A percentile compares a stretch with the other conserved stretches of the same genome.
These are phyloP conservation scores for Ceratobasidium sp. DNA, from an alignment of 1,284 basidiomycete species.

Conservation along the genomic window DNA sequence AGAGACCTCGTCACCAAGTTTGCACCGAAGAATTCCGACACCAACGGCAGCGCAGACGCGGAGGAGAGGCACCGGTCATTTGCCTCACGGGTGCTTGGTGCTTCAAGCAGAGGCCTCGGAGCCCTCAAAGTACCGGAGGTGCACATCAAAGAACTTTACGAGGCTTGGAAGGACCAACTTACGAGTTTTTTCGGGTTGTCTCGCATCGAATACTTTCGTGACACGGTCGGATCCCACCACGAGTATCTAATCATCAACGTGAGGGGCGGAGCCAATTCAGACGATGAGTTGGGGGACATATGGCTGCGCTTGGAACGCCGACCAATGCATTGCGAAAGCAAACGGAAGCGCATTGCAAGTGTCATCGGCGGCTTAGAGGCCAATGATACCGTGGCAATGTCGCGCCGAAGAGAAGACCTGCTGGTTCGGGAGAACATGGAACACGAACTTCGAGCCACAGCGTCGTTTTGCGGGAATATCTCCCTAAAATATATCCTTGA, in stretches of 20 bases:
- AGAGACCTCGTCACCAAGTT: background rate
- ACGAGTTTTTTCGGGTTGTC: background rate
- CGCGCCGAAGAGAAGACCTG: background rate
- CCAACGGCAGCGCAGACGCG: no score
- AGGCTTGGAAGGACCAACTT: background rate
- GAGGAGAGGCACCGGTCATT: background rate
- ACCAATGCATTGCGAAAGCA: background rate
- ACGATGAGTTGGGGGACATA: background rate
- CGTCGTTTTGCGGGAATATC: background rate
- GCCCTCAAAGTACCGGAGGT: slow-evolving; percentile 7
- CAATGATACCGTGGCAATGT: slow-evolving; percentile 8
- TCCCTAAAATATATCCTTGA: slow-evolving; percentile 3
- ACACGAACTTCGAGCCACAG: background rate
- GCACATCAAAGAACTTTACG: background rate
- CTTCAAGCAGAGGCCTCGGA: background rate
- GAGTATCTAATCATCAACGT: slow-evolving; percentile 11
- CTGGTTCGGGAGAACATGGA: background rate
- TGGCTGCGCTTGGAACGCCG: slow-evolving; percentile 22
- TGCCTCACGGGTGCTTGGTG: background rate
- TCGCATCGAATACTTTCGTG: slow-evolving; percentile 7
- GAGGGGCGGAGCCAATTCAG: no score
- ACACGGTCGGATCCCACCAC: background rate
- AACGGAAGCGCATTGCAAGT: background rate
- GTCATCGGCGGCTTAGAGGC: background rate
- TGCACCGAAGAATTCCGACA: background rate